phyloP scores from a whole-genome alignment of 192 early-diverging fungal genomes.

The Lobosporangium transversale region DNA sequence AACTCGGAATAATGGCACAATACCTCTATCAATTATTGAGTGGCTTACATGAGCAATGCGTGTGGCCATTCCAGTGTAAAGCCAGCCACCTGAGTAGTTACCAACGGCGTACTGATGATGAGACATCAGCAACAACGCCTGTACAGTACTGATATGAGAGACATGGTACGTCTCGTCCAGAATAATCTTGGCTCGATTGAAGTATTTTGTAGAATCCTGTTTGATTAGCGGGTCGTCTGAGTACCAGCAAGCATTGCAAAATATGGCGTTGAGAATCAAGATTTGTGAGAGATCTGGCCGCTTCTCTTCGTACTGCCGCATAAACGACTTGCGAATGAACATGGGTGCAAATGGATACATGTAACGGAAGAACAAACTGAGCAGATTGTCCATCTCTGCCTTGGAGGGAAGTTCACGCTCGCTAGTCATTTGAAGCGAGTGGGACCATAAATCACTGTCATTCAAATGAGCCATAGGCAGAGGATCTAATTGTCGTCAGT shows the following conservation, averaged over 20 bases:
- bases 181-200: slow-evolving; percentile 76
- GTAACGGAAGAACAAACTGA: slow-evolving; percentile 75
- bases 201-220: slow-evolving; percentile 58
- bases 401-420: slow-evolving; percentile 64
- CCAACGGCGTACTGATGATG: slow-evolving; percentile 77
- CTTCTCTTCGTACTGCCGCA: slow-evolving; percentile 40
- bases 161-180: slow-evolving; percentile 76
- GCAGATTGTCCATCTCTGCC: slow-evolving; percentile 66
- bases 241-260: slow-evolving; percentile 62
- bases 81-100: slow-evolving; percentile 75
- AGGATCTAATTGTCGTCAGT: slow-evolving; percentile 44
- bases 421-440: slow-evolving; percentile 53
- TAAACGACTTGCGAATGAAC: slow-evolving; percentile 64
- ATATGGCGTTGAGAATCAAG: slow-evolving; percentile 66
- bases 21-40: too few species aligned
- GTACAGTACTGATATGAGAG: slow-evolving; percentile 67
- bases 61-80: slow-evolving; percentile 69
- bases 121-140: slow-evolving; percentile 72
- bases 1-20: too few species aligned
- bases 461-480: slow-evolving; percentile 51
- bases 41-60: slow-evolving; percentile 62
- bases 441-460: slow-evolving; percentile 53
- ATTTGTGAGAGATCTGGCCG: slow-evolving; percentile 53
- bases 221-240: slow-evolving; percentile 55
- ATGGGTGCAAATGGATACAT: slow-evolving; percentile 78